phyloP scores from a whole-genome alignment of 164 flowering plant species.

The Santalum album region DNA sequence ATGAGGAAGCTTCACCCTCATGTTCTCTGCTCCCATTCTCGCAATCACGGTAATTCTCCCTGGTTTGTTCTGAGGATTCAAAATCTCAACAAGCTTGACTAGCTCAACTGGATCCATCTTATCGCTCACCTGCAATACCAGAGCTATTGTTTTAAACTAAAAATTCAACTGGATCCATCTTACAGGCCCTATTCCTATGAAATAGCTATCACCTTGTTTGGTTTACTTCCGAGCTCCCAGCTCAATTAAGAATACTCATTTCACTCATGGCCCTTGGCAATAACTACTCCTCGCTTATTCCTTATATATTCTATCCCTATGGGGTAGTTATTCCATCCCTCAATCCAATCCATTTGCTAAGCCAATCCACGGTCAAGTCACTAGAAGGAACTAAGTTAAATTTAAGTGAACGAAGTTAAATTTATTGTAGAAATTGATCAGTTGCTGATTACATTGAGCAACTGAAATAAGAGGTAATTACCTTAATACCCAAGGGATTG shows the following conservation, averaged over 20 bases:
- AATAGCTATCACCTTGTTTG: too few species aligned
- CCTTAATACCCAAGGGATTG: slow-evolving; percentile 92
- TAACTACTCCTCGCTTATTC: too few species aligned
- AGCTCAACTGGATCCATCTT: slow-evolving; percentile 88
- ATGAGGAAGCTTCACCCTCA: slow-evolving; percentile 95
- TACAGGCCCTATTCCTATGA: too few species aligned
- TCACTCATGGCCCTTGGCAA: too few species aligned
- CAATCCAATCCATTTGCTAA: too few species aligned
- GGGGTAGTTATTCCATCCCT: too few species aligned
- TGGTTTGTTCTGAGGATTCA: slow-evolving; percentile 75
- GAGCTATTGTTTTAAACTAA: background rate
- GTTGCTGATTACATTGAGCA: background rate
- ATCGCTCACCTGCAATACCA: slow-evolving; percentile 67
- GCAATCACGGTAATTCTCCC: slow-evolving; percentile 77
- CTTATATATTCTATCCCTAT: too few species aligned
- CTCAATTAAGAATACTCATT: too few species aligned
- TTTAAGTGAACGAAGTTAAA: background rate
- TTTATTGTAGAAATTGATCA: background rate
- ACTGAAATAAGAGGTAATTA: slow-evolving; percentile 7
- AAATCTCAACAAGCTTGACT: slow-evolving; percentile 68
- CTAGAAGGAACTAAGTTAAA: too few species aligned
- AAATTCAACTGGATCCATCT: too few species aligned
- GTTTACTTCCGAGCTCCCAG: too few species aligned
- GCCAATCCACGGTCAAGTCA: too few species aligned
- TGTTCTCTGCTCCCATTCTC: slow-evolving; percentile 97